These are phyloP conservation scores for Pseudogymnoascus verrucosus DNA, from an alignment of 2,329 filamentous ascomycete genomes.

Conservation along the genomic window DNA sequence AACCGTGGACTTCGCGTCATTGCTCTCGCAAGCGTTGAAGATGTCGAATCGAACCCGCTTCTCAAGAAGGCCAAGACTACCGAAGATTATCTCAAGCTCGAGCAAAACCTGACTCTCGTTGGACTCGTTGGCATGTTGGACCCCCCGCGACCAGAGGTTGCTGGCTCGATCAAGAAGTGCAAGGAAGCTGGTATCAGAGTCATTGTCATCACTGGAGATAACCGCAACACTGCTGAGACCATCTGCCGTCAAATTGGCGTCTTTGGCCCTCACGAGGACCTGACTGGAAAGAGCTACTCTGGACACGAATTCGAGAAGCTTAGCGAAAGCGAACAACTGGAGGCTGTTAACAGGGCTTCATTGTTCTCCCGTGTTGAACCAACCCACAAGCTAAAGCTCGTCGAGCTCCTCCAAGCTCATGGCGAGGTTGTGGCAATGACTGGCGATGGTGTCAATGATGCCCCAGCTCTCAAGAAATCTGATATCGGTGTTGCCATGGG, in stretches of 20 bases:
- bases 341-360: constrained; percentile 76
- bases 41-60: constrained; percentile 63
- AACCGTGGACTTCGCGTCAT: constrained; percentile 92
- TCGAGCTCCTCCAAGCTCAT: constrained; percentile 87
- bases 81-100: constrained; percentile 74
- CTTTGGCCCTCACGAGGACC: constrained; percentile 72
- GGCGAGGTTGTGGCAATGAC: constrained; percentile 99
- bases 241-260: constrained; percentile 97
- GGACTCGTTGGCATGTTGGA: constrained; percentile 96
- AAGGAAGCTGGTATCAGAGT: constrained; percentile 90
- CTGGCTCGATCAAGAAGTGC: constrained; percentile 78
- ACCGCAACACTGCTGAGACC: constrained; percentile 93
- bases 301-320: constrained; percentile 90
- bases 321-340: constrained; percentile 67
- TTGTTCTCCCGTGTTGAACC: constrained; percentile 96
- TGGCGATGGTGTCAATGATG: constrained; percentile 96
- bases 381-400: constrained; percentile 92
- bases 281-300: constrained; percentile 88
- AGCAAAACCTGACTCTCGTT: constrained; percentile 90
- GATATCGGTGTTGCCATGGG: constrained; percentile 99
- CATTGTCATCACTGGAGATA: constrained; percentile 97
- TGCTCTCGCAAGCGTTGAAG: constrained; percentile 76
- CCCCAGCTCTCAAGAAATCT: constrained; percentile 93
- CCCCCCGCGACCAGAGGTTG: constrained; percentile 87
- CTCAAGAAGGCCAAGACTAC: constrained; percentile 71